Percentiles rank a stretch among this genome's conserved stretches.
Evolutionary conservation across 306 rosid genomes (phyloP).

Genomic region (Dalbergia cochinchinensis): DNA sequence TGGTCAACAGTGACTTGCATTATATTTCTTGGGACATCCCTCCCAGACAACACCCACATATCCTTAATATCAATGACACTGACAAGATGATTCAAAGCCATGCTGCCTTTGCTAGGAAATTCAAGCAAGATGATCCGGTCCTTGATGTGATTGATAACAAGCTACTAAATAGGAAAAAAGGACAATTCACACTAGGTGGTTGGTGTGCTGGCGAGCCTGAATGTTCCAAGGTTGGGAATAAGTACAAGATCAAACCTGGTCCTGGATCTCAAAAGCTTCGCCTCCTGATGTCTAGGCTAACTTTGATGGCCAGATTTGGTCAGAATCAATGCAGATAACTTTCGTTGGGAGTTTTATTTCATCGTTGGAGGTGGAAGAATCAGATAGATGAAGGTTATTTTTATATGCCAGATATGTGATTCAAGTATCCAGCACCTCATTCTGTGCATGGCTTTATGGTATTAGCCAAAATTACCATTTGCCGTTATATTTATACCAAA

Average conservation of each 20-base stretch:
- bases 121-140: conserved; percentile 61
- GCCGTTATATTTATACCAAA: conserved; percentile 7
- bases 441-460: not conserved
- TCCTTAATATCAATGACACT: conserved; percentile 69
- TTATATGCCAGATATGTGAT: conserved; percentile 24
- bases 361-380: conserved; percentile 35
- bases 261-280: conserved; percentile 69
- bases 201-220: conserved; percentile 75
- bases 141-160: conserved; percentile 71
- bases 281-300: conserved; percentile 59
- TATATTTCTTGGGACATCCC: conserved; percentile 88
- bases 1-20: conserved; percentile 80
- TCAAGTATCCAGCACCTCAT: conserved; percentile 2
- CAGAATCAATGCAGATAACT: conserved; percentile 70
- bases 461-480: conserved; percentile 31
- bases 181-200: conserved; percentile 73
- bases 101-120: conserved; percentile 81
- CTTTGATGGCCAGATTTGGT: conserved; percentile 52
- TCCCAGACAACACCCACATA: conserved; percentile 84
- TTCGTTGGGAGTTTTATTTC: conserved; percentile 32
- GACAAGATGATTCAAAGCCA: conserved; percentile 65
- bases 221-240: conserved; percentile 75
- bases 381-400: conserved; percentile 11
- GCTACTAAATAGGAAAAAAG: conserved; percentile 55
- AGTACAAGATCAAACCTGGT: conserved; percentile 66